Conservation (phyloP, 192 early-diverging fungal genomes). For the Umbelopsis vinacea region DNA sequence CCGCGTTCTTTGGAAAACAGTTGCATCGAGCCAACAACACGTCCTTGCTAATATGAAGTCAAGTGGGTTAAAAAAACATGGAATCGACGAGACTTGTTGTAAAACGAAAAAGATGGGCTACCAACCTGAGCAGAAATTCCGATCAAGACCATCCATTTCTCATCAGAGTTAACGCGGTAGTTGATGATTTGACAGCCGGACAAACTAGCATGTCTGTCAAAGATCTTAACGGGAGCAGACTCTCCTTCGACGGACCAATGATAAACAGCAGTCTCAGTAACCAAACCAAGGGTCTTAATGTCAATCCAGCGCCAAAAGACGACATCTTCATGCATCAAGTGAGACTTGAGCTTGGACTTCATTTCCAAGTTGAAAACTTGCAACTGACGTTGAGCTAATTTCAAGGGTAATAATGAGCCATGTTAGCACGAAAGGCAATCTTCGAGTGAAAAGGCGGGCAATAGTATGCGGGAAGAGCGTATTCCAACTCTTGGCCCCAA, state of each 20-base stretch:
- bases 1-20: slow-evolving; percentile 92
- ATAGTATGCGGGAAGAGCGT: background rate
- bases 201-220: slow-evolving; percentile 89
- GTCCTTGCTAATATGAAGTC: slow-evolving; percentile 60
- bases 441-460: background rate
- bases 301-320: slow-evolving; percentile 98
- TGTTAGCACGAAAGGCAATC: background rate
- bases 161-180: slow-evolving; percentile 88
- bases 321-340: slow-evolving; percentile 90
- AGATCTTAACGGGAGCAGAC: slow-evolving; percentile 82
- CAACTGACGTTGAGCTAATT: slow-evolving; percentile 79
- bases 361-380: slow-evolving; percentile 98
- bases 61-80: background rate
- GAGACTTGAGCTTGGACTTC: slow-evolving; percentile 95
- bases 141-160: slow-evolving; percentile 94
- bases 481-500: too few relatives aligned
- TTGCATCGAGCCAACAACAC: slow-evolving; percentile 97
- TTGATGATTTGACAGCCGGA: slow-evolving; percentile 93
- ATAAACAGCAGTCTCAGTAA: slow-evolving; percentile 88
- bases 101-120: slow-evolving; percentile 34
- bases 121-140: slow-evolving; percentile 83
- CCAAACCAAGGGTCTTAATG: slow-evolving; percentile 80
- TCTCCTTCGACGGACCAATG: slow-evolving; percentile 98
- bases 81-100: too few relatives aligned
- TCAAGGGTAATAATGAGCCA: slow-evolving; percentile 3